Evolutionary conservation across 2,329 filamentous ascomycete species (phyloP).

Genomic region (Lachnellula arida): DNA sequence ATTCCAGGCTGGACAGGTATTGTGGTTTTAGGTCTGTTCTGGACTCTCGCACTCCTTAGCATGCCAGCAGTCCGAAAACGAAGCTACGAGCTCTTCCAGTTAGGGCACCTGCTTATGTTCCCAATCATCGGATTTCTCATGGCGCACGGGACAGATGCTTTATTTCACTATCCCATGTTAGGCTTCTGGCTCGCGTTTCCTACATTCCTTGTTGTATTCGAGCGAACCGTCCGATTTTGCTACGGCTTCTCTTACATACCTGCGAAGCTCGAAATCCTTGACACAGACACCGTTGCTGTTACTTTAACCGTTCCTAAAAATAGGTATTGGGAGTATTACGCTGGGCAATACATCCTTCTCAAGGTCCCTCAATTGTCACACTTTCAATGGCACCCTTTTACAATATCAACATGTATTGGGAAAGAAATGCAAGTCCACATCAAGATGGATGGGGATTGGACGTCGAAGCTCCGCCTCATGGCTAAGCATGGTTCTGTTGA

Average conservation of each 20-base stretch:
- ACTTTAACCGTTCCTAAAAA: constrained; percentile 47
- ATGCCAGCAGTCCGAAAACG: constrained; percentile 46
- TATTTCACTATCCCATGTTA: constrained; percentile 52
- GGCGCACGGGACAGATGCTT: constrained; percentile 46
- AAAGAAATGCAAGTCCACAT: constrained; percentile 52
- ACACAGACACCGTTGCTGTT: constrained; percentile 49
- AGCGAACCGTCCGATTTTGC: constrained; percentile 42
- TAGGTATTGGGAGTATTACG: constrained; percentile 26
- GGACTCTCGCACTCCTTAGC: constrained; percentile 43
- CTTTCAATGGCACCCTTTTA: constrained; percentile 58
- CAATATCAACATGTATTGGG: constrained; percentile 50
- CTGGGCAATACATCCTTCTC: constrained; percentile 42
- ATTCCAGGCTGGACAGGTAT: constrained; percentile 47
- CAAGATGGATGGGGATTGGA: constrained; percentile 56
- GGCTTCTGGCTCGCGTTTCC: constrained; percentile 53
- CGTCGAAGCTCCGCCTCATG: constrained; percentile 40
- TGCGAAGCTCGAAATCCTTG: constrained; percentile 45
- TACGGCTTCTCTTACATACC: constrained; percentile 45
- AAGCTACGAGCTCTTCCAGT: constrained; percentile 54
- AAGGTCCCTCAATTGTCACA: constrained; percentile 48
- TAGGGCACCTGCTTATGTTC: constrained; percentile 54
- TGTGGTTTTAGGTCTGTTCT: constrained; percentile 45
- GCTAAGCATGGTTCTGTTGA: constrained; percentile 29
- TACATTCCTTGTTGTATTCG: constrained; percentile 45
- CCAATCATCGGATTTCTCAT: constrained; percentile 52